These are phyloP conservation scores for Nakataea oryzae DNA, from an alignment of 2,329 filamentous ascomycete species.

Conservation along the genomic window DNA sequence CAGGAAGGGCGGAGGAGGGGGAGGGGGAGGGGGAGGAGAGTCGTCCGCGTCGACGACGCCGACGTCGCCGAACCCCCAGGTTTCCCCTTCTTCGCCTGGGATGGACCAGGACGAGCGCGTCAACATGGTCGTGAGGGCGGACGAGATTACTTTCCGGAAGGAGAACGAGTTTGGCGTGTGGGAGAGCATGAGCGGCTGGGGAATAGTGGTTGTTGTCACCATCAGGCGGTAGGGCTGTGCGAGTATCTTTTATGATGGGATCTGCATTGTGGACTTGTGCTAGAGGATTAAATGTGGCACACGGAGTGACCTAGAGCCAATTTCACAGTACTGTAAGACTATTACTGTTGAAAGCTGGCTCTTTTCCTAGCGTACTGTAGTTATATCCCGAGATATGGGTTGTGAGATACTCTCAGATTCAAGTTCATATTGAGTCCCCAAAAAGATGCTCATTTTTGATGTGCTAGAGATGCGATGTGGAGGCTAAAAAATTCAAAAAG, in stretches of 20 bases:
- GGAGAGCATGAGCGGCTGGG: constrained; percentile 40
- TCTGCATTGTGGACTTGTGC: neutral
- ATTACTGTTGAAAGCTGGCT: no score
- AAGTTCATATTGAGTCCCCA: no score
- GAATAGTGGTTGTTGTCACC: constrained; percentile 31
- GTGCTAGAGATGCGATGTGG: neutral
- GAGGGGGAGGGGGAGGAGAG: constrained; percentile 12
- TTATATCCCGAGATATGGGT: no score
- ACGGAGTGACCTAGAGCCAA: no score
- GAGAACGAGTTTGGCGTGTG: constrained; percentile 41
- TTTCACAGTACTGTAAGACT: no score
- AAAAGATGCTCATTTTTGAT: no score
- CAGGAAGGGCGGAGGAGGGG: no score
- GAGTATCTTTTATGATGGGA: neutral
- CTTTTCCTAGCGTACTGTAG: no score
- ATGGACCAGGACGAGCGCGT: constrained; percentile 15
- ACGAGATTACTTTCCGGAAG: constrained; percentile 38
- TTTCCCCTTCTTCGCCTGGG: neutral
- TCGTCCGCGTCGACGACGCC: constrained; percentile 9
- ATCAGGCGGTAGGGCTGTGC: constrained; percentile 6
- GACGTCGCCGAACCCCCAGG: neutral
- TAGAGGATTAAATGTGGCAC: no score
- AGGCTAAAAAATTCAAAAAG: neutral
- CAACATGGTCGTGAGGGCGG: constrained; percentile 28
- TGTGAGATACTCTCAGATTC: no score